Evolutionary conservation across 148 eudicot species (phyloP).

Genomic region (Heliamphora exappendiculata): DNA sequence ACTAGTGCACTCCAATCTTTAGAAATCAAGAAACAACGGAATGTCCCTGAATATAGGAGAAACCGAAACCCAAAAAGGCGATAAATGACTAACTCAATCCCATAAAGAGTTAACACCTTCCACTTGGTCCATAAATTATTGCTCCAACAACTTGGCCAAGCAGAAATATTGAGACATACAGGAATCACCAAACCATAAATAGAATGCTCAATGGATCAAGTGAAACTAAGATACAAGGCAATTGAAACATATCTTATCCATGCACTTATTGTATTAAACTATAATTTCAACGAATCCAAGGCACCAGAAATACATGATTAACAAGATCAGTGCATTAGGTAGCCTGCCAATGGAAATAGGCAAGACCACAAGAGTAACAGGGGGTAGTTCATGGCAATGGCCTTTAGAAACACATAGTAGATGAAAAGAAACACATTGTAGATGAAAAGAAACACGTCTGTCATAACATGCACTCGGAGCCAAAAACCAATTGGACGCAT

Average conservation of each 20-base stretch:
- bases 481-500: neutral
- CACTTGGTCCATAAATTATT: too few relatives aligned
- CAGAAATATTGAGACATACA: neutral
- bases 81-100: too few relatives aligned
- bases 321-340: neutral
- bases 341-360: neutral
- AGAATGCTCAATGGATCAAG: neutral
- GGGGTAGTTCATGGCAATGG: neutral
- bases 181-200: too few relatives aligned
- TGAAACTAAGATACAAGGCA: neutral
- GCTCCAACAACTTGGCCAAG: neutral
- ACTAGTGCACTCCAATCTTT: too few relatives aligned
- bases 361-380: neutral
- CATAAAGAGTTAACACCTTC: too few relatives aligned
- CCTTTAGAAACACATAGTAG: neutral
- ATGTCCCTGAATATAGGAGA: too few relatives aligned
- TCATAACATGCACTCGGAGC: neutral
- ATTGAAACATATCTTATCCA: neutral
- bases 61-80: too few relatives aligned
- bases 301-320: neutral
- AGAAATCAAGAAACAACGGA: too few relatives aligned
- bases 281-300: neutral
- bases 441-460: too few relatives aligned
- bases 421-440: neutral
- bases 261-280: neutral